Evolutionary conservation across 2,329 filamentous ascomycete genomes (phyloP), one percentile per base, ranked within the genome.

Genomic region (Orbilia quercus): DNA sequence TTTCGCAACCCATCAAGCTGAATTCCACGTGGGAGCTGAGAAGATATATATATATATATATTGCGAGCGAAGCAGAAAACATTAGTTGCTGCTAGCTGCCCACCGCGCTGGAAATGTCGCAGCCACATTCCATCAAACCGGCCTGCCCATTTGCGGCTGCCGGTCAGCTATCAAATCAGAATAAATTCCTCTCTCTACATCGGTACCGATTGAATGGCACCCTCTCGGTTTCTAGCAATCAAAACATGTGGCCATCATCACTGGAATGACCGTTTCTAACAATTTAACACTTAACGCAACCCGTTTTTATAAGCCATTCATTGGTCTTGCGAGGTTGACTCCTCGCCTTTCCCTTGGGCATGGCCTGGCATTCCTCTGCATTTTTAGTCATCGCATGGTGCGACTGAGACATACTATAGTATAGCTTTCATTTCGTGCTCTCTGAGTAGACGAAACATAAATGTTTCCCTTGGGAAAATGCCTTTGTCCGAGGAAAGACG

Each of bases 381-480:
- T 48, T 38, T 66, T 67, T 67, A 67, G 53, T 67, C 44, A 67
- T 67, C 54, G 44, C 42, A 59, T 67, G 40, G 63, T 67, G 63
- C 59, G 59, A 67, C 63, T 67, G 63, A 67, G 53, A 67, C 63
- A n/a, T n/a, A n/a, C n/a, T n/a, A n/a, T n/a, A 67, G 11, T 40
- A 48, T 55, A 57, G 31, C 50, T 34, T 11, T 38, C 28, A 6
- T 16, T 25, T 42, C 50, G 14, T 34, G 31, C 18, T 50, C 42
- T 28, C 14, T 5, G 31, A 31, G 28, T 23, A 62, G n/a, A 34
- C 23, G 16, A 40, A 31, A 5, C 9, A 5, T 36, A 18, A 20
- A 23, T 42, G 38, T n/a, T 42, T 42, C n/a, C 16, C 22, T 12
- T 11, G 22, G 5, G 44, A 5, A 47, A 23, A n/a, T 4, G 44